A percentile compares a stretch with the other conserved stretches of the same genome.
Conservation (phyloP, 805 yeast species). For the Kuraishia piskuri region DNA sequence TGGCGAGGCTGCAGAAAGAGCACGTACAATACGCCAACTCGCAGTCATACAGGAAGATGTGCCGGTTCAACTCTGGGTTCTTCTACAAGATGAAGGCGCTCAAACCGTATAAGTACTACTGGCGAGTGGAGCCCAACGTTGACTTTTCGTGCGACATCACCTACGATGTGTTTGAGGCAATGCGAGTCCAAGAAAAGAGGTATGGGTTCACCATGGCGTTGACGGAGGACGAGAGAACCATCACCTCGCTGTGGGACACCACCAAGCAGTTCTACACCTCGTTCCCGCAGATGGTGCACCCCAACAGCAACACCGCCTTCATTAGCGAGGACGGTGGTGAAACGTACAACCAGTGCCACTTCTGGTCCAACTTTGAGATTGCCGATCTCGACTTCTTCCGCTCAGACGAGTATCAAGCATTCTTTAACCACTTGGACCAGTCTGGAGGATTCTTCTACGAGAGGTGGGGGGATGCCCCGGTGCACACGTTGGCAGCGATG, state of each 20-base stretch:
- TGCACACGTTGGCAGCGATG: slow-evolving; percentile 58
- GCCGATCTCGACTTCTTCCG: slow-evolving; percentile 54
- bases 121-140: slow-evolving; percentile 52
- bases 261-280: slow-evolving; percentile 32
- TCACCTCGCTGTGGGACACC: slow-evolving; percentile 40
- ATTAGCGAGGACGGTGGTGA: slow-evolving; percentile 34
- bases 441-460: slow-evolving; percentile 68
- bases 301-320: slow-evolving; percentile 30
- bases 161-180: slow-evolving; percentile 39
- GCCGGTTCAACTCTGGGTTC: slow-evolving; percentile 39
- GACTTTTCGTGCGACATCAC: slow-evolving; percentile 41
- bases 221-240: slow-evolving; percentile 37
- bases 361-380: slow-evolving; percentile 64
- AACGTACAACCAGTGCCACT: slow-evolving; percentile 45
- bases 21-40: slow-evolving; percentile 50
- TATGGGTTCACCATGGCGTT: slow-evolving; percentile 45
- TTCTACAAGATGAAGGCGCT: slow-evolving; percentile 40
- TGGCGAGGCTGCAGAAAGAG: slow-evolving; percentile 18
- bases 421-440: slow-evolving; percentile 47
- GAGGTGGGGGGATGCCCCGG: slow-evolving; percentile 77
- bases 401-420: slow-evolving; percentile 40
- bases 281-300: slow-evolving; percentile 27
- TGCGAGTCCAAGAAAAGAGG: slow-evolving; percentile 35
- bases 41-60: slow-evolving; percentile 66
- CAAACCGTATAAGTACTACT: slow-evolving; percentile 40